phyloP scores from a whole-genome alignment of 148 eudicot genomes.

The Rhododendron henanense region DNA sequence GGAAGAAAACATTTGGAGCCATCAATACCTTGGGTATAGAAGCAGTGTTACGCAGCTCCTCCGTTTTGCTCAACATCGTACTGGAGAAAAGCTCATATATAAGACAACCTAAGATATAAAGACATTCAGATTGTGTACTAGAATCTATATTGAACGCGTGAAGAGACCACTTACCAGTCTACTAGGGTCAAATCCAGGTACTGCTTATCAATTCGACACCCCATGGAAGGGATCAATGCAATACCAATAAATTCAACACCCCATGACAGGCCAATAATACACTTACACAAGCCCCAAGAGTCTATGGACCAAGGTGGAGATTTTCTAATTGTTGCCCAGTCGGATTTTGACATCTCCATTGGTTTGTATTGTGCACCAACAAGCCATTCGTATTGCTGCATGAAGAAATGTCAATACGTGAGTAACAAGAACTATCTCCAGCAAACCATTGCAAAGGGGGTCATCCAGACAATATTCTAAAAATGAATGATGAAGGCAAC shows the following conservation, averaged over 20 bases:
- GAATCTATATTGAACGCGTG: neutral
- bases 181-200: too few relatives aligned
- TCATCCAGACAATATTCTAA: conserved; percentile 1
- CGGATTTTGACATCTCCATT: conserved; percentile 81
- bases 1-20: neutral
- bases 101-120: conserved; percentile 68
- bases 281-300: conserved; percentile 95
- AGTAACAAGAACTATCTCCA: conserved; percentile 1
- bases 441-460: neutral
- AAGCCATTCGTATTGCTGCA: conserved; percentile 96
- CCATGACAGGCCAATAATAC: conserved; percentile 4
- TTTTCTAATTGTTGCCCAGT: conserved; percentile 75
- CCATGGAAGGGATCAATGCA: neutral
- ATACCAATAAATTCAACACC: neutral
- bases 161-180: neutral
- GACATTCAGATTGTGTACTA: conserved; percentile 11
- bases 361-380: conserved; percentile 92
- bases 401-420: conserved; percentile 4
- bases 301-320: conserved; percentile 98
- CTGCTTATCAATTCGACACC: neutral
- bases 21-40: conserved; percentile 69
- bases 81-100: conserved; percentile 87
- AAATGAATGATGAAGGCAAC: neutral
- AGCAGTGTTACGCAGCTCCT: conserved; percentile 83
- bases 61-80: conserved; percentile 64